These are phyloP conservation scores for Solanum gracilifrons DNA, from an alignment of 257 asterid species.

Conservation along the genomic window DNA sequence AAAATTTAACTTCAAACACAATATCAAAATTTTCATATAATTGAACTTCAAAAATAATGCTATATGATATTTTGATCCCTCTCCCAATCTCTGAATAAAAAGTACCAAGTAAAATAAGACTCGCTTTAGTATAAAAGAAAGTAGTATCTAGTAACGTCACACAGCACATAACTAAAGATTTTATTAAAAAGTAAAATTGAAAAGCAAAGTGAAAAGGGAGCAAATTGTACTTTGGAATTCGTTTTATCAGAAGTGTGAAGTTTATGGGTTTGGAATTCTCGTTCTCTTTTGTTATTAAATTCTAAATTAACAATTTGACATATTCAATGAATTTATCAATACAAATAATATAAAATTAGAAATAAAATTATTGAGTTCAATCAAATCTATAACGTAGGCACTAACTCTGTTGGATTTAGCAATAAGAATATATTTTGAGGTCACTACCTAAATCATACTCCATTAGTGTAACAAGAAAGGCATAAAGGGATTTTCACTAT, in stretches of 20 bases:
- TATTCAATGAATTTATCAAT: background rate
- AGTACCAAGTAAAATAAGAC: background rate
- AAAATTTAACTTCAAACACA: background rate
- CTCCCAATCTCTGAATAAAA: background rate
- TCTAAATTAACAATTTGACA: background rate
- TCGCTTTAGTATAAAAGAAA: background rate
- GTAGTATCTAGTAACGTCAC: background rate
- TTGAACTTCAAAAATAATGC: background rate
- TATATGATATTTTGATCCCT: background rate
- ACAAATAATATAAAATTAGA: background rate
- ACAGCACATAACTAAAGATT: background rate
- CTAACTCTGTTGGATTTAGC: background rate
- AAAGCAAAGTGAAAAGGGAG: background rate
- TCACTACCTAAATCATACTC: background rate
- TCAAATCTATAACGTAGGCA: rapidly evolving
- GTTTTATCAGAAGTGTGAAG: background rate
- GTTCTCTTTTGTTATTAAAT: background rate
- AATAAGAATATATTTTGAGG: background rate
- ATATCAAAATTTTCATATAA: background rate
- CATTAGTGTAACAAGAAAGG: background rate
- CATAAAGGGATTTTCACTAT: background rate
- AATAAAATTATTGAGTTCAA: background rate
- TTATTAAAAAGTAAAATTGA: background rate
- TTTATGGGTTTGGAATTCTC: background rate
- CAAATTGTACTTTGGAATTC: background rate